Evolutionary conservation across 495 filamentous ascomycete species (phyloP).

Genomic region (Bryoglossum gracile): DNA sequence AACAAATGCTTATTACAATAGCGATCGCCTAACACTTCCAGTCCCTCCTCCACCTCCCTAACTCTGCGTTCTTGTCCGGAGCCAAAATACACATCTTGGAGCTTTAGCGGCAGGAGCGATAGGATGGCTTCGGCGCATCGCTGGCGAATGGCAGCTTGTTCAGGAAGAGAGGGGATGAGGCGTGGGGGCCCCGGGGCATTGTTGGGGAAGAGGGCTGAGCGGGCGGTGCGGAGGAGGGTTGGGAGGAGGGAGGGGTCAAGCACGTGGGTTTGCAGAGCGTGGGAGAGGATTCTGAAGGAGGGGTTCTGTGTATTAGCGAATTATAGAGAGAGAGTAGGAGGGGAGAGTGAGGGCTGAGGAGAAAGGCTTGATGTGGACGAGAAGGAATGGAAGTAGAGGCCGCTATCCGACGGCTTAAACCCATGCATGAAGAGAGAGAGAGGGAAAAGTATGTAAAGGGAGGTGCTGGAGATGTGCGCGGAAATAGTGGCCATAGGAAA

Average conservation of each 20-base stretch:
- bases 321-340: not conserved
- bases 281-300: conserved; percentile 62
- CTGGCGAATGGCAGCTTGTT: conserved; percentile 41
- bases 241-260: conserved; percentile 63
- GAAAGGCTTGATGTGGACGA: not conserved
- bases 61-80: conserved; percentile 18
- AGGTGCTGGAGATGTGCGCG: too few relatives aligned
- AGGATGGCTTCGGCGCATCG: conserved; percentile 47
- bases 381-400: not conserved
- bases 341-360: not conserved
- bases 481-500: too few relatives aligned
- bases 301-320: conserved; percentile 15
- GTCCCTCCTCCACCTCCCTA: conserved; percentile 32
- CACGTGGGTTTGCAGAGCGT: conserved; percentile 57
- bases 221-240: conserved; percentile 61
- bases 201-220: conserved; percentile 72
- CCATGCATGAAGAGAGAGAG: too few relatives aligned
- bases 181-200: conserved; percentile 51
- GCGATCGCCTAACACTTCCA: conserved; percentile 69
- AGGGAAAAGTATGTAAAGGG: too few relatives aligned
- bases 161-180: conserved; percentile 38
- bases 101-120: conserved; percentile 40
- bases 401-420: not conserved
- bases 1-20: conserved; percentile 90
- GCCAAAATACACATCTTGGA: conserved; percentile 44